Evolutionary conservation across 2,329 filamentous ascomycete species (phyloP), one percentile per base, ranked within the genome.

Genomic region (Penicillium sp.): DNA sequence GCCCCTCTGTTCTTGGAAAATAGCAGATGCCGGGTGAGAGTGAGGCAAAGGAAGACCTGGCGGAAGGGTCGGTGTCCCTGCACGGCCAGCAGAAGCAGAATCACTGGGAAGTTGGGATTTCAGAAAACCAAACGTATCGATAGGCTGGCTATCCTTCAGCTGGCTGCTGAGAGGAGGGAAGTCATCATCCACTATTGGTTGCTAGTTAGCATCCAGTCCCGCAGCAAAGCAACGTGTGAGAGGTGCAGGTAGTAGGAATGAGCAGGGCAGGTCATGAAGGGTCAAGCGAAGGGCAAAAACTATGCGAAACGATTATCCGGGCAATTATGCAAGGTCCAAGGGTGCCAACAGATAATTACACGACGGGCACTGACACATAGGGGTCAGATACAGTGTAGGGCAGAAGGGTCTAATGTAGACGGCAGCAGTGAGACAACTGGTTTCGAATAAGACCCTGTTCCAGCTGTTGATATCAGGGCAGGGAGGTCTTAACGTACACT

Each of bases 401-500:
- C 61, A 64, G 54, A 33, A 58, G 61, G 62, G 68, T 77, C 73
- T 77, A 76, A 29, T 73, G 73, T 68, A 71, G 71, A 74, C 71
- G 72, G 69, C 72, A 68, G 67, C 69, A 72, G 76, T 78, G 75
- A 77, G 76, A 76, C 63, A 75, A 69, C 73, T 77, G 68, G 67
- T 77, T 77, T 78, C 73, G 68, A 70, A 75, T 78, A 76, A 68
- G 66, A 65, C 69, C 74, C 72, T 68, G 67, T 68, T 75, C 71
- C 68, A 67, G 65, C 68, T 68, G 66, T 65, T 70, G 71, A 64
- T 74, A 73, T 70, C 68, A 75, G 74, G 74, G 68, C 70, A 76
- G 76, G 77, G 76, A 78, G 74, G 75, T 64, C 64, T 79, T 80
- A 80, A 80, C 78, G 74, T 80, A 80, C 78, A 80, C 78, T 72